phyloP scores from a whole-genome alignment of 2,329 filamentous ascomycete genomes.

The Periglandula ipomoeae region DNA sequence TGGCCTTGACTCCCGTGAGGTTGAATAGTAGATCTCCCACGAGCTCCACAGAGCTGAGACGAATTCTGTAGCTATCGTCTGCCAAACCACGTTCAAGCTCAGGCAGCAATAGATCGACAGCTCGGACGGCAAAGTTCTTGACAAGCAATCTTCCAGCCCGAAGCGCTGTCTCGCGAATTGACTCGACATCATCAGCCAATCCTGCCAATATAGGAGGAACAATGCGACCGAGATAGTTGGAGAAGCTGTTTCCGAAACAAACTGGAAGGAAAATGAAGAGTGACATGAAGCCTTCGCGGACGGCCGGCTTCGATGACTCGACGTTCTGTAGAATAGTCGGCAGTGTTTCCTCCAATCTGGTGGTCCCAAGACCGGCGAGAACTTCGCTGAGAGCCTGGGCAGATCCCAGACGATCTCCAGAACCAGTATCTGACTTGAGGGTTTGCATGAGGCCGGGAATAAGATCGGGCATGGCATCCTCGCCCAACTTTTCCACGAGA shows the following conservation, averaged over 20 bases:
- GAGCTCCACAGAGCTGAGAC: conserved; percentile 94
- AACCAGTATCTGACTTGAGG: conserved; percentile 92
- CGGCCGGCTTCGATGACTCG: conserved; percentile 77
- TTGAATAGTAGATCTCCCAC: conserved; percentile 97
- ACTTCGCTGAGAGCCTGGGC: conserved; percentile 96
- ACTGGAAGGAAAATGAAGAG: conserved; percentile 98
- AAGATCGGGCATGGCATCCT: conserved; percentile 91
- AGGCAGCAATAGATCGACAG: conserved; percentile 86
- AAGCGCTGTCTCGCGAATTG: conserved; percentile 92
- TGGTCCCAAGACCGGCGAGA: conserved; percentile 85
- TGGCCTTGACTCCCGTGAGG: conserved; percentile 83
- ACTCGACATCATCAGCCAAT: conserved; percentile 90
- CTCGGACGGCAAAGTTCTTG: conserved; percentile 94
- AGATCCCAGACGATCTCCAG: conserved; percentile 89
- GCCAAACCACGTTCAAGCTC: conserved; percentile 92
- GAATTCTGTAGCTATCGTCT: conserved; percentile 96
- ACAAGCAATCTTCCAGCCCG: conserved; percentile 88
- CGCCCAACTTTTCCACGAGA: conserved; percentile 94
- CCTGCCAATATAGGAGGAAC: conserved; percentile 92
- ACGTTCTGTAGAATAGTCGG: conserved; percentile 96
- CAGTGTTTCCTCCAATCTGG: conserved; percentile 86
- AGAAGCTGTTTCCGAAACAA: conserved; percentile 97
- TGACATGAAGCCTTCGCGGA: conserved; percentile 98
- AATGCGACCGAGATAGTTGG: conserved; percentile 88
- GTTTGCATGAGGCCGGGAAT: conserved; percentile 97